Percentiles rank a stretch among this genome's conserved stretches.
phyloP scores from a whole-genome alignment of 345 rosid genomes.

The Mercurialis annua region DNA sequence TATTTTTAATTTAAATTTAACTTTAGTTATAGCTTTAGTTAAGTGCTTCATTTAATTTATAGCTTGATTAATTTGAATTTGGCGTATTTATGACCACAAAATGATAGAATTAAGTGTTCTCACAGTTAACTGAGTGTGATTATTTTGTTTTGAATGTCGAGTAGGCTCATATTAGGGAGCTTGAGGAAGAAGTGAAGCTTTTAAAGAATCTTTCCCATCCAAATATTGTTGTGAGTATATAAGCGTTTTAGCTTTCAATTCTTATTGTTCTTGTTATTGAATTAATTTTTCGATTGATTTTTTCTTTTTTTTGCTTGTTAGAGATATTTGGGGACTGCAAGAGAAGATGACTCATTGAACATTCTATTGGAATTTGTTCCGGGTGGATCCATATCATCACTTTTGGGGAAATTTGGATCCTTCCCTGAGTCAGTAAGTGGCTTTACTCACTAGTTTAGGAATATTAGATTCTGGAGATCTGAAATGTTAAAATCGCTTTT shows the following conservation, averaged over 20 bases:
- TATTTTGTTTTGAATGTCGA: constrained; percentile 9
- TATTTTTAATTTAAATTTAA: neutral
- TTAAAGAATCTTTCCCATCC: constrained; percentile 35
- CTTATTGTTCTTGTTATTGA: neutral
- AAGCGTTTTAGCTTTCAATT: neutral
- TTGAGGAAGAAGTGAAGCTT: constrained; percentile 39
- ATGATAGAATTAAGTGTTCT: neutral
- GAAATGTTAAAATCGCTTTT: neutral
- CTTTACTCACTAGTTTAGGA: constrained; percentile 2
- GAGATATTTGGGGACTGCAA: constrained; percentile 36
- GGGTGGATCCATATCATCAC: constrained; percentile 35
- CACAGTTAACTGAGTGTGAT: neutral
- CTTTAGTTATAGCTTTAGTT: neutral
- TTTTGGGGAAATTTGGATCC: constrained; percentile 34
- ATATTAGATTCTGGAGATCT: constrained; percentile 4
- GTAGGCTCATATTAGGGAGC: constrained; percentile 34
- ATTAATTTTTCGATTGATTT: neutral
- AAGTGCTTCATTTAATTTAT: neutral
- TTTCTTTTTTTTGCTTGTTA: constrained; percentile 1
- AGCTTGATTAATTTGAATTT: neutral
- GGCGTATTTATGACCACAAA: neutral
- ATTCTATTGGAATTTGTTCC: constrained; percentile 36
- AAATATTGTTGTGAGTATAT: constrained; percentile 33
- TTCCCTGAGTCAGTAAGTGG: constrained; percentile 37
- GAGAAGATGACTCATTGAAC: constrained; percentile 35